phyloP scores from a whole-genome alignment of 2,329 filamentous ascomycete genomes.

The Sporothrix luriei region DNA sequence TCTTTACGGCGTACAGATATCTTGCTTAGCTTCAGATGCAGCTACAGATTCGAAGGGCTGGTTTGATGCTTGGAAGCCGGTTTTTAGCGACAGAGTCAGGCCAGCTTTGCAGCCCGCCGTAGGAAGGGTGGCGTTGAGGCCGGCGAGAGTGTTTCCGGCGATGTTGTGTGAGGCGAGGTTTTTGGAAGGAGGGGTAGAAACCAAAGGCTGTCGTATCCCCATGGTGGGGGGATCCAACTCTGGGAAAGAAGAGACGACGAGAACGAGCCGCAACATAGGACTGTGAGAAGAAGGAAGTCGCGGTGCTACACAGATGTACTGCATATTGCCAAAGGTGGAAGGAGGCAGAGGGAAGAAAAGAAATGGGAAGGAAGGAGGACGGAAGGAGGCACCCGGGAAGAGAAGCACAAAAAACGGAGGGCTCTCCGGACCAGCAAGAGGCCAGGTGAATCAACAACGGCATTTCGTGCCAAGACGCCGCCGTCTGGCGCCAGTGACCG shows the following conservation, averaged over 20 bases:
- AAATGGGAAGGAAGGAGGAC: background rate
- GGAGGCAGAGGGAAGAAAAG: background rate
- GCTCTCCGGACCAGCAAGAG: background rate
- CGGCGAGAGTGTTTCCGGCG: background rate
- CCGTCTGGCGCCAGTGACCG: background rate
- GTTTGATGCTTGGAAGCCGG: background rate
- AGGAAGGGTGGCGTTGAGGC: background rate
- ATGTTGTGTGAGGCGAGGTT: constrained; percentile 1
- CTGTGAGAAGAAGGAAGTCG: background rate
- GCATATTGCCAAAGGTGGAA: background rate
- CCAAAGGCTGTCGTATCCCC: no score
- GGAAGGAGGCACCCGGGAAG: background rate
- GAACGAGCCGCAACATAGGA: background rate
- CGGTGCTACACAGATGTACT: constrained; percentile 9
- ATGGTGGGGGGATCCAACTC: background rate
- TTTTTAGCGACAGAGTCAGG: no score
- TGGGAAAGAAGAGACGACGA: constrained; percentile 1
- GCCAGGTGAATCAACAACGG: background rate
- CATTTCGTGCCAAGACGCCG: background rate
- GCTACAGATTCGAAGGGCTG: background rate
- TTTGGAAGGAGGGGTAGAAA: no score
- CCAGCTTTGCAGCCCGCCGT: background rate
- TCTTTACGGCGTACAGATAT: background rate
- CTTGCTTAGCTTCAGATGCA: background rate
- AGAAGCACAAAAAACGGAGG: background rate